Conservation (phyloP, 176 grass and related monocot species). For the Phragmites australis region DNA sequence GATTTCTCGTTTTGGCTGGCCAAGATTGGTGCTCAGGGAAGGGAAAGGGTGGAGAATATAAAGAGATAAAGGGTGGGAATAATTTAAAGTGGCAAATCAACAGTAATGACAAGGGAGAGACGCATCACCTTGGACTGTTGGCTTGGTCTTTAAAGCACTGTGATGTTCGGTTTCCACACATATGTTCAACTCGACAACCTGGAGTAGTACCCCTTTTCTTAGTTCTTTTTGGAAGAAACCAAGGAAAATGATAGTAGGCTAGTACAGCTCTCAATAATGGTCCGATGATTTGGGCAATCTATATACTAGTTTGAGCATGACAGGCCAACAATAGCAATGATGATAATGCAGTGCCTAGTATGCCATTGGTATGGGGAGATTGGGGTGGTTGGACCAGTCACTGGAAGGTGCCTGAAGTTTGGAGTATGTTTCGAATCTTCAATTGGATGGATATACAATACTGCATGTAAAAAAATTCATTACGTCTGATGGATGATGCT, state of each 20-base stretch:
- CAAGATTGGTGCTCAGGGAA: not conserved
- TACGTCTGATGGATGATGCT: slow-evolving; percentile 8
- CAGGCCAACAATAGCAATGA: slow-evolving; percentile 28
- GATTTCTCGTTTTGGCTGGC: slow-evolving; percentile 15
- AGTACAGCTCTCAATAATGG: slow-evolving; percentile 35
- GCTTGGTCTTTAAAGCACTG: slow-evolving; percentile 25
- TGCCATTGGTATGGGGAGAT: slow-evolving; percentile 25
- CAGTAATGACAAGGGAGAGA: not conserved
- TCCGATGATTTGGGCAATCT: slow-evolving; percentile 38
- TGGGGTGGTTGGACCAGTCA: not conserved
- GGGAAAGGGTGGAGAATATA: not conserved
- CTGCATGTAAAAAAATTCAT: slow-evolving; percentile 1
- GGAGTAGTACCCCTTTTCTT: not conserved
- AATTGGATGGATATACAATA: slow-evolving; percentile 24
- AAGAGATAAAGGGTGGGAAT: not conserved
- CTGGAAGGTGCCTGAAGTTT: slow-evolving; percentile 4
- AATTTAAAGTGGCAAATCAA: slow-evolving; percentile 24
- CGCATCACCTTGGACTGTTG: slow-evolving; percentile 3
- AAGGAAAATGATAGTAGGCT: not conserved
- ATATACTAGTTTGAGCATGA: slow-evolving; percentile 29
- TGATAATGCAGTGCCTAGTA: slow-evolving; percentile 37
- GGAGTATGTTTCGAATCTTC: slow-evolving; percentile 19
- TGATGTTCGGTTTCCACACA: slow-evolving; percentile 15
- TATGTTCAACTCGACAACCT: slow-evolving; percentile 4
- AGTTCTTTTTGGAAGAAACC: slow-evolving; percentile 40